Base-by-base conservation (phyloP, 495 filamentous ascomycete species). In the Tuber indicum region DNA sequence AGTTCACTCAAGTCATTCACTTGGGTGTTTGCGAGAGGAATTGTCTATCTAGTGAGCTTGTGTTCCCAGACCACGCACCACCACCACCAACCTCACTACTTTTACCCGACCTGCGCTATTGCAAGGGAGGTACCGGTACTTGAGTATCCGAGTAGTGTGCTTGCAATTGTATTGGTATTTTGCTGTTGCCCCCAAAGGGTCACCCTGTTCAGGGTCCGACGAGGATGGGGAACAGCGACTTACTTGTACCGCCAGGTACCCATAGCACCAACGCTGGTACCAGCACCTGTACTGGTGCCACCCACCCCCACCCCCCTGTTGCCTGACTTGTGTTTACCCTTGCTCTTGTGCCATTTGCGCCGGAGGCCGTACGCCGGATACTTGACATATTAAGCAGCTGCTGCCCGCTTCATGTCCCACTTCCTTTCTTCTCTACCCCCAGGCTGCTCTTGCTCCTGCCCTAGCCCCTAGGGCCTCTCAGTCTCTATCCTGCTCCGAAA, bases 361-460 rank as follows among this genome's bases (percentile, higher is more conserved):
- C 12, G 4, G 52, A 62, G 52, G n/a, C 52, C 52, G 23, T 26
- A 26, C 52, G 52, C 6, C n/a, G 52, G n/a, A n/a, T 62, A n/a
- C n/a, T 62, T 3, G 52, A 6, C 52, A 62, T 62, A 62, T 62
- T 62, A 62, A 62, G 52, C 10, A 32, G 52, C 47, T n/a, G 6
- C 47, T 52, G 47, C 47, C 47, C 47, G 47, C 52, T 62, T n/a
- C 52, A 62, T 62, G 52, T 62, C 52, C 52, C 47, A 52, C 26
- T 62, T 12, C 26, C 52, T 32, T 16, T 62, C 52, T 3, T 16
- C n/a, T 62, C 52, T 21, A n/a, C 47, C 47, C 52, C 74, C 62
- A 80, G 71, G 45, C 52, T 80, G 71, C 77, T 62, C 39, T 45
- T 26, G 74, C 76, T 73, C 78, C 77, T 78, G 75, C 47, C 45